Evolutionary conservation across 2,329 filamentous ascomycete genomes (phyloP).

Genomic region (Diaporthe nobilis): DNA sequence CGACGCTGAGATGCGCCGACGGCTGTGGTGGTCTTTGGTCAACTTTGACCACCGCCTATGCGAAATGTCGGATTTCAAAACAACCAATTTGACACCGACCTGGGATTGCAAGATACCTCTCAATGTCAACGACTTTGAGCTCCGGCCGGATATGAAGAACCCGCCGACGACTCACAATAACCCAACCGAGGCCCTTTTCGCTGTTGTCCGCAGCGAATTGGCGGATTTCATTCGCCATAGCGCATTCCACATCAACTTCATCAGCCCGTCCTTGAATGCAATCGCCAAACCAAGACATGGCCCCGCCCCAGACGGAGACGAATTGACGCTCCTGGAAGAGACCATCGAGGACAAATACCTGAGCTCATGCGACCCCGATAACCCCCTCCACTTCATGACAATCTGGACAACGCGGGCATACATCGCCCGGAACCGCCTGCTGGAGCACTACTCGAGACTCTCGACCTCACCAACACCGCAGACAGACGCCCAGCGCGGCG

Average conservation of each 20-base stretch:
- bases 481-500: conserved; percentile 49
- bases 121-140: conserved; percentile 62
- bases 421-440: conserved; percentile 63
- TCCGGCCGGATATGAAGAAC: conserved; percentile 57
- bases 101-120: conserved; percentile 60
- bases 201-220: conserved; percentile 56
- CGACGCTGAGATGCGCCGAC: conserved; percentile 72
- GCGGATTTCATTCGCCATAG: conserved; percentile 55
- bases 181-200: conserved; percentile 60
- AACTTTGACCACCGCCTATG: conserved; percentile 70
- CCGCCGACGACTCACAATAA: conserved; percentile 47
- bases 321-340: conserved; percentile 54
- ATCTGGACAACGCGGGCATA: conserved; percentile 55
- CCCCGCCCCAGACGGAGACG: conserved; percentile 43
- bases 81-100: conserved; percentile 49
- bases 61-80: conserved; percentile 61
- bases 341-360: conserved; percentile 63
- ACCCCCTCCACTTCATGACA: conserved; percentile 58
- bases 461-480: conserved; percentile 43
- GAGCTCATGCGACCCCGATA: conserved; percentile 53
- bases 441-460: conserved; percentile 60
- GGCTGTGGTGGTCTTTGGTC: conserved; percentile 74
- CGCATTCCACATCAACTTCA: conserved; percentile 53
- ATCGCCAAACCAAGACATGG: conserved; percentile 43
- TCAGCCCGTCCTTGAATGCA: conserved; percentile 50